Base-by-base conservation (phyloP, 1,139 yeast species). In the Casaregolazyma suthepensis region DNA sequence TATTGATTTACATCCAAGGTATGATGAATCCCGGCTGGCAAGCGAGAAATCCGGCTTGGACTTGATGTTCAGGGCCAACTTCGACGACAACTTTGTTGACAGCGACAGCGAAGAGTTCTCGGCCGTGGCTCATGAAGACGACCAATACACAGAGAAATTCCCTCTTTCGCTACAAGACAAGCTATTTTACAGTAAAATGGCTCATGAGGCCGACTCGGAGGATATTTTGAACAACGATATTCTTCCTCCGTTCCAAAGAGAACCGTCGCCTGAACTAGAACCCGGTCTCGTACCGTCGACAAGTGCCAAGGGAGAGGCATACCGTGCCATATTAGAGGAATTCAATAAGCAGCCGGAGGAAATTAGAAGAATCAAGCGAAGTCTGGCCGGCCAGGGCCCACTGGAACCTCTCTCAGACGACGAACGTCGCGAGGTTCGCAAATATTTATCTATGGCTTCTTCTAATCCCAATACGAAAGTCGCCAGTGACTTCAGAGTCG, bases 51-150 rank as follows among this genome's bases (percentile, higher is more conserved):
- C 74, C 72, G 40, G 40, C 17, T 15, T 35, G 40, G 40, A 35
- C 40, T 63, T 88, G 90, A 66, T 91, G 98, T 64, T 91, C 98
- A 51, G 87, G 65, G 0, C 93, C 94, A 23, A 91, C 84, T 65
- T 88, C 89, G 12, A 96, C 82, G 42, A 91, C 84, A 0, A 85
- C 96, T 12, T 35, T 15, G 40, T n/a, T 13, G 40, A 35, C 5
- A 35, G 40, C 40, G 40, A 35, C 17, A 15, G 17, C 17, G 40
- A 35, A n/a, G 40, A 35, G 5, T 35, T 35, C 17, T 35, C 40
- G 5, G 40, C 40, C 5, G 40, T 35, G 15, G 40, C 40, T 35
- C 40, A 35, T n/a, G 40, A 35, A 6, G 40, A 35, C 13, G 40
- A 35, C 17, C 40, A 35, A n/a, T 35, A 35, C 17, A 15, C 40